A percentile compares a stretch with the other conserved stretches of the same genome.
Conservation (phyloP, 352 stramenopile genomes). For the Bremia lactucae region DNA sequence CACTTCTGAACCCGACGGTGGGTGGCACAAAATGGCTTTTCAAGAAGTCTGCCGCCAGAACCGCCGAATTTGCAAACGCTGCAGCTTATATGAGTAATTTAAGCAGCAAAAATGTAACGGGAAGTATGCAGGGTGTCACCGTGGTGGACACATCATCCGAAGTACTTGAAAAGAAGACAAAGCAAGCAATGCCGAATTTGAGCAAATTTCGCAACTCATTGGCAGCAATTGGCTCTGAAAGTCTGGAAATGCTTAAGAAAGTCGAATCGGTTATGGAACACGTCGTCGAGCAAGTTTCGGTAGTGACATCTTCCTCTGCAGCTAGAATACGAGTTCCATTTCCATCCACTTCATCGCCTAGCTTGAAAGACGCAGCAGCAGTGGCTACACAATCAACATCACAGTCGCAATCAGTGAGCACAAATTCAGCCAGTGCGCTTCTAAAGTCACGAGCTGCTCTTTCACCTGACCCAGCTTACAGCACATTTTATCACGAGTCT, state of each 20-base stretch:
- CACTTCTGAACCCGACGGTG: conserved; percentile 48
- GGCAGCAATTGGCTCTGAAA: conserved; percentile 51
- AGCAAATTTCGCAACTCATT: conserved; percentile 55
- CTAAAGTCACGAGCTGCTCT: conserved; percentile 12
- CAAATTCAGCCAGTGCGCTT: conserved; percentile 4
- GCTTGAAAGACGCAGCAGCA: conserved; percentile 12
- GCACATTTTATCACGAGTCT: conserved; percentile 38
- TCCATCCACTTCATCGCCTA: conserved; percentile 13
- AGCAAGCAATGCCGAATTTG: conserved; percentile 28
- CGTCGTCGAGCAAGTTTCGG: conserved; percentile 20
- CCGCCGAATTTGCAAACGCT: conserved; percentile 21
- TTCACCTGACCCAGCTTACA: conserved; percentile 17
- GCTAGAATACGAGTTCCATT: conserved; percentile 37
- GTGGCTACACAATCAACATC: conserved; percentile 1
- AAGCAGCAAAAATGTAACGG: conserved; percentile 14
- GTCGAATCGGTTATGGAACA: conserved; percentile 40
- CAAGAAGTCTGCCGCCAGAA: conserved; percentile 38
- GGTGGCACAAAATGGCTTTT: conserved; percentile 69
- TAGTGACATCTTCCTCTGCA: conserved; percentile 17
- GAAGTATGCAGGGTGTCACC: conserved; percentile 9
- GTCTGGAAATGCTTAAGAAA: conserved; percentile 69
- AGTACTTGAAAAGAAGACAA: conserved; percentile 6
- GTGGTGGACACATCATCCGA: conserved; percentile 1
- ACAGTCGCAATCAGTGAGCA: conserved; percentile 1
- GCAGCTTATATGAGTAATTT: conserved; percentile 19